Base-by-base conservation (phyloP, 192 early-diverging fungal genomes). In the Radiomyces spectabilis region DNA sequence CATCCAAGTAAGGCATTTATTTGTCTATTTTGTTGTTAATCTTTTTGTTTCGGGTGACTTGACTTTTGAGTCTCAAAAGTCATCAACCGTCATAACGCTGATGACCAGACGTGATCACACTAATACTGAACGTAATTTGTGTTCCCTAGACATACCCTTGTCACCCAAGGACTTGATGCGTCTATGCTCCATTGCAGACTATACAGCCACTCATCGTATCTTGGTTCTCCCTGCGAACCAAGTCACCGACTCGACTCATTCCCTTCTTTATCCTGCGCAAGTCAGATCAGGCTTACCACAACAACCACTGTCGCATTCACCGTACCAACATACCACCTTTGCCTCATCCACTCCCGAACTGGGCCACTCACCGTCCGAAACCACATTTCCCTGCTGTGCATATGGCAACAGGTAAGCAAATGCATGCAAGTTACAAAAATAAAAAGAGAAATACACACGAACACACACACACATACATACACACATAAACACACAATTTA, bases 131-230 rank as follows among this genome's bases (percentile, higher is more conserved):
- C n/a, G n/a, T n/a, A n/a, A n/a, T n/a, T n/a, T 41, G 15, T 33
- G 21, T 35, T 22, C 34, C 40, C 41, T 39, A 65, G 56, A 65
- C 39, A 41, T 46, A 8, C 50, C 53, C 3, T 50, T 65, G 26
- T 35, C 46, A 29, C 24, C 54, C 0, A 48, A 65, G 12, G 40
- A 58, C 44, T 41, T 68, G 26, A 46, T 68, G 29, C 38, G 49
- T 27, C 30, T 68, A 9, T 68, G 66, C 29, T 54, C 52, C 24
- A 39, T 62, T 22, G 66, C 66, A 13, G 66, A 61, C 41, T 50
- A 61, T 38, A 41, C 55, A 21, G 66, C 58, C 0, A 32, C 41
- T 12, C 42, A 57, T 5, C 66, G 66, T 21, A 57, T 68, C 15
- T 41, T 68, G 21, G 55, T 68, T 10, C 39, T 45, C 41, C 58